Base-by-base conservation (phyloP, 2,329 filamentous ascomycete species). In the Fusarium nygamai region DNA sequence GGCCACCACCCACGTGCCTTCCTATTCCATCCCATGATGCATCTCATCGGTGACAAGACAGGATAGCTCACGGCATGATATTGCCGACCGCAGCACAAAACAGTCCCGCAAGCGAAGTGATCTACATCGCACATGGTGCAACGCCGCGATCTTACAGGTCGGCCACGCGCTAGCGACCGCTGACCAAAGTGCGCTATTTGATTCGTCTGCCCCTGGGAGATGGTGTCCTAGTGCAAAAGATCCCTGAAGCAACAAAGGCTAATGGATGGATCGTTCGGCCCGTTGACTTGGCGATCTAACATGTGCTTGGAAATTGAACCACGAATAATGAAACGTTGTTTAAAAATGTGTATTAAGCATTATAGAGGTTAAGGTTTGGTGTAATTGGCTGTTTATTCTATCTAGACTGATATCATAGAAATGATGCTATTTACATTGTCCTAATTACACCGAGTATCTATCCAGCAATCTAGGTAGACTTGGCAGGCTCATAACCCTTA, bases 401-500 rank as follows among this genome's bases (percentile, higher is more conserved):
- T 31, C 33, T 51, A 38, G 33, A 29, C 19, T 48, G 12, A n/a
- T n/a, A 31, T n/a, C 12, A 6, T 43, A 22, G 51, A 46, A 24
- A 4, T 22, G 14, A 19, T 36, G 17, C 31, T 62, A 50, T 50
- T 39, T 51, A 44, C 29, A 13, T 13, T 29, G 11, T 54, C 27
- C 17, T 6, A 5, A 33, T 41, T 31, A 38, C 36, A 22, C 27
- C 19, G 9, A 27, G 11, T 13, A 27, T 39, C 22, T 68, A 64
- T 50, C 61, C 8, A 20, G 22, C 6, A 38, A 6, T 73, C 24
- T 66, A 61, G 34, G 67, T 72, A 20, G 61, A 67, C 64, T 75
- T 71, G 19, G 53, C 48, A 36, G 80, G 76, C 48, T 73, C 70
- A 64, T 84, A 87, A 1, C 82, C 84, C 62, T 77, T 56, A 9